Evolutionary conservation across 2,329 filamentous ascomycete species (phyloP).

Genomic region (Colletotrichum melonis): DNA sequence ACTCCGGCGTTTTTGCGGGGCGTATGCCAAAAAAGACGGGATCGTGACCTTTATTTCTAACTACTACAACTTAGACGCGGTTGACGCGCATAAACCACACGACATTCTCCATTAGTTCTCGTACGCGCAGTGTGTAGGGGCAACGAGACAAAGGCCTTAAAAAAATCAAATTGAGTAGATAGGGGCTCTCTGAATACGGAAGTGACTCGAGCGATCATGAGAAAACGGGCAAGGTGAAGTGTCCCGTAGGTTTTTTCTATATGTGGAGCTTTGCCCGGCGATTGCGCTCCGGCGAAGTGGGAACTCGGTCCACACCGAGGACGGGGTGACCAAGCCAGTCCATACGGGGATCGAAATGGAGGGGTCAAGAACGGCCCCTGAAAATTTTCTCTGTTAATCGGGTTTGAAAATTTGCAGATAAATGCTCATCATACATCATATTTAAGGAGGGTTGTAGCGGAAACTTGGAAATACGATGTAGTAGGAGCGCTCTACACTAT

Average conservation of each 20-base stretch:
- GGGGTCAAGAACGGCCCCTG: background rate
- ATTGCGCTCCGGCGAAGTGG: constrained; percentile 5
- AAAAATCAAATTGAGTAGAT: background rate
- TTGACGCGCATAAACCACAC: background rate
- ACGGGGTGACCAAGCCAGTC: constrained; percentile 4
- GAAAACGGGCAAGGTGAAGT: background rate
- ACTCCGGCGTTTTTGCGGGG: background rate
- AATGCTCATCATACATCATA: too few relatives aligned
- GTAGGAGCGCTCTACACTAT: background rate
- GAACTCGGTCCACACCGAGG: constrained; percentile 9
- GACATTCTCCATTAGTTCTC: background rate
- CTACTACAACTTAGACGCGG: background rate
- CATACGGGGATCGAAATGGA: background rate
- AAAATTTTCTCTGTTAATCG: background rate
- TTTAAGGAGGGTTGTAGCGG: too few relatives aligned
- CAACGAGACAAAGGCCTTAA: background rate
- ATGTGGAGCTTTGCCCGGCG: background rate
- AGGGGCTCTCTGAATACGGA: background rate
- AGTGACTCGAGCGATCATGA: background rate
- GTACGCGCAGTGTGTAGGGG: background rate
- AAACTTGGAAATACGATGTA: background rate
- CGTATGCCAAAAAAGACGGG: background rate
- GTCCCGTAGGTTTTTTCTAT: background rate
- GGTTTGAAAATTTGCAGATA: background rate
- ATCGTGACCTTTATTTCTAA: background rate